Base-by-base conservation (phyloP, 2,329 filamentous ascomycete genomes). In the Fusarium camptoceras region DNA sequence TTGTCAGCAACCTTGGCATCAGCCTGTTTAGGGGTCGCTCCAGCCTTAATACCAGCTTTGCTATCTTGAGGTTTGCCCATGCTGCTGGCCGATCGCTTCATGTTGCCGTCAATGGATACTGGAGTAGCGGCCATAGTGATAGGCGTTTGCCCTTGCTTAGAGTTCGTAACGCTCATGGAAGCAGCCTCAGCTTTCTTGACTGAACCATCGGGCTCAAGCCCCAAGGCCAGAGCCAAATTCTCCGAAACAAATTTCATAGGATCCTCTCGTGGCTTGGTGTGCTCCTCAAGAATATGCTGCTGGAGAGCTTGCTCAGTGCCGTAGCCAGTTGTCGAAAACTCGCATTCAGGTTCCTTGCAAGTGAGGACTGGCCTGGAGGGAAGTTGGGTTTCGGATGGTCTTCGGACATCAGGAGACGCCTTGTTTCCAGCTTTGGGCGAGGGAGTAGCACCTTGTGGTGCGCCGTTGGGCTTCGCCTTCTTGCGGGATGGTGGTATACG, bases 401-500 rank as follows among this genome's bases (percentile, higher is more conserved):
- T 76, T 55, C 80, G 80, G 51, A 76, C 65, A 55, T 87, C 84
- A 0, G 85, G 85, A 1, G 85, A 87, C 0, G 79, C 70, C 28
- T 81, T 79, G 75, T 87, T 86, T 68, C 76, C 78, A 18, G 82
- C 79, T 66, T 86, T 83, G 4, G 86, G 86, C 27, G 86, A 86
- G 6, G 80, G 81, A 18, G 80, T 83, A 30, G 80, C 73, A 57
- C 77, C 80, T 59, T 81, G 80, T 4, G 79, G 78, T 7, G 82
- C 80, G 18, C 74, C 77, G 9, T 78, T 81, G 2, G 83, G 83
- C 80, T 87, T 90, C 59, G 75, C 73, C 80, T 86, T 89, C 79
- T 86, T 89, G 78, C 90, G 89, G 16, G 83, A 79, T 7, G 85
- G 80, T 8, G 88, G 89, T 24, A 89, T 79, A 54, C 86, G 83